Percentiles rank a stretch among this genome's conserved stretches.
phyloP scores from a whole-genome alignment of 768 basidiomycete species.

The Psilocybe cubensis region DNA sequence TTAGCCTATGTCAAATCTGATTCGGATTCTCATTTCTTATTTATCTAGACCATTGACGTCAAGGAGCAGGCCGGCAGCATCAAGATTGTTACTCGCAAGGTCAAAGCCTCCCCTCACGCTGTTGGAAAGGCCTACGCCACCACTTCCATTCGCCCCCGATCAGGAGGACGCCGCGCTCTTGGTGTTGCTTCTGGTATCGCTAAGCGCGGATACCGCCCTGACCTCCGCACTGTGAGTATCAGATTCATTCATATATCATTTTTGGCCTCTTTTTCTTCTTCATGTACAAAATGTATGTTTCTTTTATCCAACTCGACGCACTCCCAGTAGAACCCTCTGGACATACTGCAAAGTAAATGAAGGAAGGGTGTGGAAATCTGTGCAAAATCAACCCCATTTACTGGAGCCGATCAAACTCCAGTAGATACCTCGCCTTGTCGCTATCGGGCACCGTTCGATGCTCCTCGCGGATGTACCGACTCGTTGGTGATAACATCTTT shows the following conservation, averaged over 20 bases:
- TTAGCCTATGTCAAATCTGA: neutral
- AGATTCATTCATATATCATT: conserved; percentile 4
- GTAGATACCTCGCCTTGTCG: conserved; percentile 67
- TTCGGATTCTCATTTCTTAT: neutral
- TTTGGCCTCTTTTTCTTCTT: conserved; percentile 15
- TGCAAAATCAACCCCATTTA: conserved; percentile 70
- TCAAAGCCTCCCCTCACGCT: conserved; percentile 53
- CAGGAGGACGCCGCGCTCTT: conserved; percentile 70
- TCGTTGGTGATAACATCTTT: conserved; percentile 68
- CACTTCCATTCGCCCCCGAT: conserved; percentile 63
- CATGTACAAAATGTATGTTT: neutral
- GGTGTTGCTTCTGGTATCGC: conserved; percentile 63
- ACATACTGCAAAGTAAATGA: conserved; percentile 65
- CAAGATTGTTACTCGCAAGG: conserved; percentile 67
- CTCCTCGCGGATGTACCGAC: conserved; percentile 66
- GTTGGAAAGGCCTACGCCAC: conserved; percentile 54
- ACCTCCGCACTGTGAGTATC: conserved; percentile 71
- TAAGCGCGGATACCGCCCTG: conserved; percentile 76
- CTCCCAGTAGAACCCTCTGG: conserved; percentile 94
- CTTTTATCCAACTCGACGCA: conserved; percentile 47
- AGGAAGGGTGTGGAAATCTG: conserved; percentile 93
- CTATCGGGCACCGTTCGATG: conserved; percentile 76
- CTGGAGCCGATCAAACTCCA: conserved; percentile 64
- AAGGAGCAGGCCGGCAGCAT: conserved; percentile 57
- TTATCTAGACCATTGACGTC: conserved; percentile 69